Base-by-base conservation (phyloP, 768 basidiomycete genomes). In the Sarcodon sp. region DNA sequence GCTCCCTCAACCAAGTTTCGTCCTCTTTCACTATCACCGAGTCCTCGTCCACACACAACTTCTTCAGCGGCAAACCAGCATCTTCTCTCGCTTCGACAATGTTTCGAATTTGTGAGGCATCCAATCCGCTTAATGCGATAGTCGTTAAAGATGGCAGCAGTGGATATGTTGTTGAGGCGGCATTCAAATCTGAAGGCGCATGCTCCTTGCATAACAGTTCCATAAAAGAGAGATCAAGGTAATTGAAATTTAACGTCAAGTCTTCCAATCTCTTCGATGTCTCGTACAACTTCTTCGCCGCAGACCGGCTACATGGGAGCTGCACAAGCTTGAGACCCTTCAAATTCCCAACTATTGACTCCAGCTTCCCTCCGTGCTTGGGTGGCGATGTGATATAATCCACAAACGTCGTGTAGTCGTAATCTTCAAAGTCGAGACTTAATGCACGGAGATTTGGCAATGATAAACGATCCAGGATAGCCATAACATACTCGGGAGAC, bases 381-480 rank as follows among this genome's bases (percentile, higher is more conserved):
- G 65, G 59, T 1, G 71, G 68, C 4, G 49, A 55, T 13, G 69
- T 59, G 18, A 85, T 67, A 45, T 68, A 66, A 33, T 57, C 50
- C 31, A 73, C 66, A 47, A 85, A 65, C 0, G 68, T 63, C 6
- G 67, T 67, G 55, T 69, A 82, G 52, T 86, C 81, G 13, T 66
- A 69, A 1, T 64, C 58, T 44, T 77, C 72, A 48, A 78, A 73
- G 53, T 82, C 73, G n/a, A 87, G 67, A 6, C 66, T 55, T 44
- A 75, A 61, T 32, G 50, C 53, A 49, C 53, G 57, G 33, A 74
- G 57, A 31, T 56, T 55, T 34, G 72, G 72, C 46, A 67, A 52
- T 36, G 52, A 53, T 18, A 73, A 51, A 36, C 58, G 61, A 33
- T 54, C 54, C 43, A 67, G 48, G 38, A 74, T 55, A 6, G 63